Evolutionary conservation across 2,329 filamentous ascomycete genomes (phyloP), one percentile per base, ranked within the genome.

Genomic region (Calonectria leucothoes): DNA sequence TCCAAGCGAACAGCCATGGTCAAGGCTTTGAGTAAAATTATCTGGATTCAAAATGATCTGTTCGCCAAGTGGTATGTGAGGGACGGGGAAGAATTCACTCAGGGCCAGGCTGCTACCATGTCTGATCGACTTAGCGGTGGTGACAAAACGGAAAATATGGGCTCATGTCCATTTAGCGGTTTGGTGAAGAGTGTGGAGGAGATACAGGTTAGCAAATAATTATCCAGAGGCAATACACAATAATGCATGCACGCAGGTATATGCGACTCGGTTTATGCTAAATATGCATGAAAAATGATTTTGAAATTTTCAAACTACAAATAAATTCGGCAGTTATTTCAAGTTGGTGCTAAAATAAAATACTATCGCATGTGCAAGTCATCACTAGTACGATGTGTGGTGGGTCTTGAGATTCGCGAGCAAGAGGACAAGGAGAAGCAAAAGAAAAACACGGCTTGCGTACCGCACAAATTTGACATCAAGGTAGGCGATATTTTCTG

Each of bases 1-100:
- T 87, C 88, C 70, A 90, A 90, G 83, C 96, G 96, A 85, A 92
- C 93, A 25, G 92, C 91, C 27, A 88, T 96, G 6, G 89, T 96
- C 57, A 94, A 93, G 81, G 94, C 94, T 0, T 87, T 96, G 27
- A 91, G 91, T 74, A 96, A 97, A 83, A 92, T 96, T 31, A 93
- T 96, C 76, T 96, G 94, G 94, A 95, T 96, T 77, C 94, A 96
- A 83, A 96, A 96, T 81, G 94, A 96, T 82, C 88, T 96, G 31
- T 94, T 96, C 82, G 93, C 94, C 20, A 94, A 93, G 82, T 96
- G 94, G 93, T 94, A 95, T 79, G 90, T 94, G 42, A 88, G 89
- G 35, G 92, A 94, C 75, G 92, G 92, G 59, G 90, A 92, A 33
- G 93, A 94, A 82, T 91, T 87, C 20, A 61, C 55, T 10, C 11